Evolutionary conservation across 2,329 filamentous ascomycete genomes (phyloP), one percentile per base, ranked within the genome.

Genomic region (Colletotrichum camelliae): DNA sequence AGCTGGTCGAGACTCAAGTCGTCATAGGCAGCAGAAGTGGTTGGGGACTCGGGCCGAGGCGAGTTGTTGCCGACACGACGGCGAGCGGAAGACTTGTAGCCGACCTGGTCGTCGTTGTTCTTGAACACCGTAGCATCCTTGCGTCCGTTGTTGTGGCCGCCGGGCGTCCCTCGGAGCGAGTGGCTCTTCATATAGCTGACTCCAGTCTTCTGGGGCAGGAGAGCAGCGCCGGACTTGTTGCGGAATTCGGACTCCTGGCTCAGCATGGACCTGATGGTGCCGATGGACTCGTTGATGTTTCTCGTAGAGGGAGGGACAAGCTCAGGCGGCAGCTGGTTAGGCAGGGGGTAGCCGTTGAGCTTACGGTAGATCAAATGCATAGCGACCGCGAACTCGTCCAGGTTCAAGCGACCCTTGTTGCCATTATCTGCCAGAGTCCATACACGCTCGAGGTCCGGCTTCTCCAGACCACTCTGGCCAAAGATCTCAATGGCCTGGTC

Each of bases 291-390:
- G 80, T 93, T 96, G 81, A 99, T 91, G 84, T 98, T 98, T 78
- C 96, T 92, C 13, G 96, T 98, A 2, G 97, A 98, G 2, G 97
- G 97, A 27, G 97, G 97, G 8, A 98, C 93, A 76, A 99, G 91
- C 87, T 99, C 97, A 1, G 97, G 92, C 10, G 97, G 97, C 13
- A 99, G 89, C 60, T 94, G 93, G 81, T 93, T 94, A 18, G 97
- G 97, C 37, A 98, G 90, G 2, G 96, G 96, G 81, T 98, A 98
- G 43, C 96, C 96, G 81, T 99, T 98, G 69, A 99, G 90, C 83
- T 97, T 98, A 80, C 97, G 92, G 87, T 99, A 99, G 81, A 99
- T 99, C 85, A 99, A 88, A 89, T 99, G 97, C 97, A 99, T 99
- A 12, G 96, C 96, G 68, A 99, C 96, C 10, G 97, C 96, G 82